Evolutionary conservation across 1,284 basidiomycete species (phyloP), one percentile per base, ranked within the genome.

Genomic region (Exsudoporus floridanus): DNA sequence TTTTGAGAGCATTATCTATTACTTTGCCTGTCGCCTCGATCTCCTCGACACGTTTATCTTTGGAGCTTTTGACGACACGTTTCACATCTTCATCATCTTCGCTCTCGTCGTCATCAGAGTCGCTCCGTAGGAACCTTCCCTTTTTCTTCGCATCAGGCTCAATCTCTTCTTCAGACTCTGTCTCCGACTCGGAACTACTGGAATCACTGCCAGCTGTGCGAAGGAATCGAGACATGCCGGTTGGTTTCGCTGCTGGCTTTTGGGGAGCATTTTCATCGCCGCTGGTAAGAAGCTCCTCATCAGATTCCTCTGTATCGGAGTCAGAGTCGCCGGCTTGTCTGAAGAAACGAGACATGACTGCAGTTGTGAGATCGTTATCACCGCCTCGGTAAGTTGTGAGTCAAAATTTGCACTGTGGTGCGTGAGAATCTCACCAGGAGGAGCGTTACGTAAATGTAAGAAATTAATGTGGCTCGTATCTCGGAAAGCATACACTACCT

Each of bases 1-100:
- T 96, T 77, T 94, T 96, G 62, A 94, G 79, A 25, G 90, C 94
- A 71, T 99, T 99, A 52, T 97, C 92, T 74, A 99, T 96, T 46
- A 79, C 80, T 74, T 90, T 93, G 49, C 93, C 91, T 12, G 89
- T 89, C 2, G 84, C 83, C 72, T 92, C 91, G 81, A 96, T 93
- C 76, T 94, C 91, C 55, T 90, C 92, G 61, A 91, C 70, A 45
- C 93, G 79, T 71, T 92, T 94, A 71, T 93, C 90, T 64, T 86
- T 86, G 38, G 93, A 94, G 65, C 89, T 92, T 70, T 92, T 90
- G 49, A 91, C 84, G 33, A 90, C 80, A 44, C 80, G 77, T 64
- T 80, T 84, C 52, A 80, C 82, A 42, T 88, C 87, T 56, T 88
- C 87, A 42, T 88, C 88, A 48, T 84, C 83, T 54, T 84, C 84